Evolutionary conservation across 768 basidiomycete genomes (phyloP), one percentile per base, ranked within the genome.

Genomic region (Hebeloma cylindrosporum): DNA sequence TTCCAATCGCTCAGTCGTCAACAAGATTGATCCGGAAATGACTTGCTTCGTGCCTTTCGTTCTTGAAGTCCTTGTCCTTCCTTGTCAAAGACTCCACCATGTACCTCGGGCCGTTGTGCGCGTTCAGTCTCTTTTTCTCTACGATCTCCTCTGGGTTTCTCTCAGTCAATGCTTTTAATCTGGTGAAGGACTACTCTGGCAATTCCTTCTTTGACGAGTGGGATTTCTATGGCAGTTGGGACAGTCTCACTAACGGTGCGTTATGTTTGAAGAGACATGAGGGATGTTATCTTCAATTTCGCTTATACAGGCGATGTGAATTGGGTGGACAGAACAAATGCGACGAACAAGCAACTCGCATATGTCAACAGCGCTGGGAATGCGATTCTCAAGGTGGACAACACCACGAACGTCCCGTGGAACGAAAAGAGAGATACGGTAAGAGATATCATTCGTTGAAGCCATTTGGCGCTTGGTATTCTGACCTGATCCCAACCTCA

Each of bases 341-440:
- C 67, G 7, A 48, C 45, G 11, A 33, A 45, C 13, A 59, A 65
- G 47, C 59, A 63, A 1, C 69, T 89, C 5, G 76, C 78, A 5
- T 85, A 75, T 51, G 61, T 85, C 48, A 80, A 83, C 50, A 51
- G 54, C 31, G 71, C 71, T 3, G 78, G 82, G 5, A 74, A 80
- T 45, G 82, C 78, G 5, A 77, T 92, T 48, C 70, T 92, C 36
- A 78, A 74, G 52, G 89, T 91, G 3, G 88, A 89, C 66, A 85
- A 88, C 51, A 69, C 68, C 1, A 79, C 77, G 5, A 67, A 71
- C 43, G 74, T 86, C 18, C 72, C 74, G 7, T 48, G 52, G n/a
- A 43, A 64, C 11, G 58, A 68, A 14, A 73, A 79, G 49, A 68
- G 88, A 30, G 78, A 82, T 52, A 70, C 85, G 11, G 85, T 88